Evolutionary conservation across 2,329 filamentous ascomycete genomes (phyloP), one percentile per base, ranked within the genome.

Genomic region (Sclerotinia subarctica): DNA sequence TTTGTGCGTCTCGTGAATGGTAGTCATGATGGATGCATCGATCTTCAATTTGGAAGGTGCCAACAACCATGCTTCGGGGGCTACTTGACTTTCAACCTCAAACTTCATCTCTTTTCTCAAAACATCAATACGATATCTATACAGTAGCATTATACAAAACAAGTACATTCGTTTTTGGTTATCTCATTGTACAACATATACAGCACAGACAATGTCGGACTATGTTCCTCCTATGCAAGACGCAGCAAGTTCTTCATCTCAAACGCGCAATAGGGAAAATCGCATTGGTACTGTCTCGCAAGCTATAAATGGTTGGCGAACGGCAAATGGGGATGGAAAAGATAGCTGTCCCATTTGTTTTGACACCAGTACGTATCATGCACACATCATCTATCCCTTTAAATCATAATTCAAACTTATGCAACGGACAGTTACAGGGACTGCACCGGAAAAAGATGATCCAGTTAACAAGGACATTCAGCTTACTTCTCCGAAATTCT

Each of bases 121-220:
- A 52, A 26, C 6, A 44, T 80, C 74, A 67, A 80, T 80, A 0
- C 71, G 73, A 62, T 62, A 24, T 38, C 10, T 11, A 38, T 56
- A 56, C 21, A 35, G 19, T 13, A 21, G 15, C 29, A 29, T 53
- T 19, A 42, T 17, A 17, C 15, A 53, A 56, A 4, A n/a, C 7
- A 13, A 35, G 10, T 13, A 17, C 19, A 38, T 15, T 38, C 29
- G 29, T 35, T 54, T 35, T 49, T 35, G 29, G n/a, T 13, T n/a
- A 8, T 47, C 42, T 60, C 13, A 29, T 47, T 47, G 7, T 6
- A 32, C 26, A 11, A 21, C 15, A 15, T 3, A 38, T 38, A n/a
- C 10, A n/a, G 10, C 5, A 15, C 53, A 35, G 13, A 35, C n/a
- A 24, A 62, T 62, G 46, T 8, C 58, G 8, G 21, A 19, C 7